Percentiles rank a stretch among this genome's conserved stretches.
Evolutionary conservation across 352 stramenopile species (phyloP).

Genomic region (Globisporangium emineosum): DNA sequence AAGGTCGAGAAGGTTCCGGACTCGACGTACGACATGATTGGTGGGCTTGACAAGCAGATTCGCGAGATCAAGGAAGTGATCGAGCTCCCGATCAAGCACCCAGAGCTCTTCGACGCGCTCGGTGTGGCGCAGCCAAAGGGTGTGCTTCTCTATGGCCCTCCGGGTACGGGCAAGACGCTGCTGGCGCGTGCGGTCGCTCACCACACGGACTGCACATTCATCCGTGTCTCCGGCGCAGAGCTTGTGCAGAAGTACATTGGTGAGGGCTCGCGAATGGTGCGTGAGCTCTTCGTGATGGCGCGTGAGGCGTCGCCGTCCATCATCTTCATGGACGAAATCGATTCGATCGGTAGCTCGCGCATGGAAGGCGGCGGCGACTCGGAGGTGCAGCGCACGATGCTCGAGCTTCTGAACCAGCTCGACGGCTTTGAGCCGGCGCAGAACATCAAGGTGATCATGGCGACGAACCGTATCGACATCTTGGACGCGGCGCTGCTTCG

Average conservation of each 20-base stretch:
- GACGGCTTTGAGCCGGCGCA: conserved; percentile 96
- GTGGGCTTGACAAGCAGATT: conserved; percentile 99
- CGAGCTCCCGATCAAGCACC: conserved; percentile 99
- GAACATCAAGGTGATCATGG: conserved; percentile 99
- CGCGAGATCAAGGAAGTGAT: conserved; percentile 99
- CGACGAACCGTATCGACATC: conserved; percentile 99
- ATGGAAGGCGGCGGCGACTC: conserved; percentile 95
- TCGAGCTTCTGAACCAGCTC: conserved; percentile 99
- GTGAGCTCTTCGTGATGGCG: conserved; percentile 99
- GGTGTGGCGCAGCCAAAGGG: conserved; percentile 98
- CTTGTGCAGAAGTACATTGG: conserved; percentile 99
- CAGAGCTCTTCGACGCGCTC: conserved; percentile 98
- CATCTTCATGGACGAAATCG: conserved; percentile 99
- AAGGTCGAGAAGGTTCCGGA: conserved; percentile 99
- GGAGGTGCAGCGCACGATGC: conserved; percentile 99
- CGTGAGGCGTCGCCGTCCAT: conserved; percentile 96
- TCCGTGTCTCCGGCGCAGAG: conserved; percentile 98
- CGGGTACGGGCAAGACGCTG: conserved; percentile 98
- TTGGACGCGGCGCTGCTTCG: conserved; percentile 96
- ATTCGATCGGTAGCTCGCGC: conserved; percentile 96
- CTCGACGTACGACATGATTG: conserved; percentile 99
- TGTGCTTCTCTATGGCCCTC: conserved; percentile 94
- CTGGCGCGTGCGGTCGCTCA: conserved; percentile 97
- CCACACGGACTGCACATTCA: conserved; percentile 99
- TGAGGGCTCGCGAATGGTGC: conserved; percentile 98